Conservation (phyloP, 1,284 basidiomycete species). For the Leccinum pachyderme region DNA sequence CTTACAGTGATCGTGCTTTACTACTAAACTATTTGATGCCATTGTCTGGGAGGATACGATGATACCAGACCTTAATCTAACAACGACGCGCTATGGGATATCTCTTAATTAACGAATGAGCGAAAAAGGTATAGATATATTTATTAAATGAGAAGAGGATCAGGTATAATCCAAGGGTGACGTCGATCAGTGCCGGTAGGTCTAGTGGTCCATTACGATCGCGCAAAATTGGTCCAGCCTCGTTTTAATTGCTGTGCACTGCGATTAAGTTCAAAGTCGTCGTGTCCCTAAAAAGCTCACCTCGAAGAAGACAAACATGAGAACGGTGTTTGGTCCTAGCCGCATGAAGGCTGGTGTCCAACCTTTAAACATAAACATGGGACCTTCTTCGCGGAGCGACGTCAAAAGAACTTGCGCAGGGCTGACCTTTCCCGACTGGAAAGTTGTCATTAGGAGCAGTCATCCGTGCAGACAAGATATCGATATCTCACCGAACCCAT, state of each 20-base stretch:
- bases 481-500: conserved; percentile 66
- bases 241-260: conserved; percentile 63
- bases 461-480: conserved; percentile 2
- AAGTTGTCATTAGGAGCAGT: conserved; percentile 3
- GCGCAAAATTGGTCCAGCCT: conserved; percentile 39
- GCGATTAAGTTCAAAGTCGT: conserved; percentile 5
- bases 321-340: conserved; percentile 77
- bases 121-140: conserved; percentile 1
- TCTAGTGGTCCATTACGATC: not conserved
- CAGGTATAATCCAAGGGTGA: conserved; percentile 3
- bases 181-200: not conserved
- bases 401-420: conserved; percentile 51
- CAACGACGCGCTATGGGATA: conserved; percentile 1
- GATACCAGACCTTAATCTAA: conserved; percentile 6
- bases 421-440: conserved; percentile 48
- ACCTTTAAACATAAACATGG: conserved; percentile 84
- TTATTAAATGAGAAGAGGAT: not conserved
- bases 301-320: conserved; percentile 88
- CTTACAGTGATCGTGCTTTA: not conserved
- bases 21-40: not conserved
- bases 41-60: conserved; percentile 8
- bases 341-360: conserved; percentile 87
- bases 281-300: conserved; percentile 36
- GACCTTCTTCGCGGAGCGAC: conserved; percentile 73
- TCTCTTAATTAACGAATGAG: conserved; percentile 5